Percentiles rank a stretch among this genome's conserved stretches.
Evolutionary conservation across 2,329 filamentous ascomycete species (phyloP).

Genomic region (Pyricularia pennisetigena): DNA sequence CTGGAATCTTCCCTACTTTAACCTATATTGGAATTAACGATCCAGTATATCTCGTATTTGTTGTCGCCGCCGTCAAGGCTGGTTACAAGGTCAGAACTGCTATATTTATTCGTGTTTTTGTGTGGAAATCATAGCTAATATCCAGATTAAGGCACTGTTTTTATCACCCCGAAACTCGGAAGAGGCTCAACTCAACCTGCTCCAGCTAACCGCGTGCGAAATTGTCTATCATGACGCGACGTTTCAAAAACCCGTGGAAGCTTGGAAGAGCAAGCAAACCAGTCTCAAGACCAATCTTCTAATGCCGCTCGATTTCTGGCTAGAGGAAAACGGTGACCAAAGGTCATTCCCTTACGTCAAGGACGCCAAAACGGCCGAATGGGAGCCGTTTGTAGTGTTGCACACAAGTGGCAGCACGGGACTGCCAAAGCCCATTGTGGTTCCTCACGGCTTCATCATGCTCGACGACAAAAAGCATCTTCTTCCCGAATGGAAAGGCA

Average conservation of each 20-base stretch:
- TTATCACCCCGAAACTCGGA: constrained; percentile 29
- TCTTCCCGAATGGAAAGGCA: no score
- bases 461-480: no score
- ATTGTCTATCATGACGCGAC: constrained; percentile 16
- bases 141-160: constrained; percentile 20
- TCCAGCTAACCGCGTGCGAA: constrained; percentile 26
- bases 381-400: constrained; percentile 24
- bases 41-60: neutral
- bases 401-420: constrained; percentile 31
- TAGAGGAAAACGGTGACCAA: neutral
- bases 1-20: neutral
- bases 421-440: constrained; percentile 26
- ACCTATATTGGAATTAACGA: neutral
- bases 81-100: neutral
- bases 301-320: neutral
- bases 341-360: constrained; percentile 21
- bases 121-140: no score
- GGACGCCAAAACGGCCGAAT: constrained; percentile 24
- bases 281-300: neutral
- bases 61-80: neutral
- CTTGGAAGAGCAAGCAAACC: neutral
- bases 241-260: neutral
- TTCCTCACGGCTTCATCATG: neutral
- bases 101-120: neutral
- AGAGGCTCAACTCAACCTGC: constrained; percentile 30